phyloP scores from a whole-genome alignment of 768 basidiomycete genomes.

The Mycena pura region DNA sequence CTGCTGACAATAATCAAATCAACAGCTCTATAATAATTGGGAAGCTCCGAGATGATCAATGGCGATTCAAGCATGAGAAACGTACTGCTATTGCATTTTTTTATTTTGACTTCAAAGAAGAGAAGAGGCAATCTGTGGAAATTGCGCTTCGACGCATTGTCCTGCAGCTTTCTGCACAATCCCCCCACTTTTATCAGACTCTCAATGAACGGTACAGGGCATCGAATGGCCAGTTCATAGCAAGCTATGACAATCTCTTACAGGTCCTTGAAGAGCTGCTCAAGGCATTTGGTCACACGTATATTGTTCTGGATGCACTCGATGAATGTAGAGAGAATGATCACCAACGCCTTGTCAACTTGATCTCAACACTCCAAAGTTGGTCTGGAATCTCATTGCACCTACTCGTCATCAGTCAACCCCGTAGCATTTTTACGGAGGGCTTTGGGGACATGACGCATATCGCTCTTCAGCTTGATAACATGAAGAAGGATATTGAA shows the following conservation, averaged over 20 bases:
- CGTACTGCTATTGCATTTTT: not conserved
- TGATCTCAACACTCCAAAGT: not conserved
- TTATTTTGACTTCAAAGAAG: not conserved
- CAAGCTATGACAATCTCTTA: not conserved
- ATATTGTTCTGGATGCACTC: not conserved
- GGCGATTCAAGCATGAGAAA: not conserved
- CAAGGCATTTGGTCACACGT: not conserved
- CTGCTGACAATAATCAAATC: not conserved
- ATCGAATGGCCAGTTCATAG: not conserved
- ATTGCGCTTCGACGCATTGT: not conserved
- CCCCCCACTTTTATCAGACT: not conserved
- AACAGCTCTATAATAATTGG: not conserved
- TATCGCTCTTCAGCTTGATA: not conserved
- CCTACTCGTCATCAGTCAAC: not conserved
- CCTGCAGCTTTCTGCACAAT: not conserved
- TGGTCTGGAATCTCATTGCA: not conserved
- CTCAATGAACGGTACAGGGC: not conserved
- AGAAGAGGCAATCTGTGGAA: not conserved
- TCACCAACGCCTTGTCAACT: not conserved
- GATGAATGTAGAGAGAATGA: not conserved
- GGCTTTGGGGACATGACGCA: not conserved
- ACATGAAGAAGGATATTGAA: not conserved
- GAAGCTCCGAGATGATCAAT: not conserved
- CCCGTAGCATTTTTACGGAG: not conserved
- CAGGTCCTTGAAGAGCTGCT: not conserved